phyloP scores from a whole-genome alignment of 2,329 filamentous ascomycete genomes.

The Sclerotinia sclerotiorum region DNA sequence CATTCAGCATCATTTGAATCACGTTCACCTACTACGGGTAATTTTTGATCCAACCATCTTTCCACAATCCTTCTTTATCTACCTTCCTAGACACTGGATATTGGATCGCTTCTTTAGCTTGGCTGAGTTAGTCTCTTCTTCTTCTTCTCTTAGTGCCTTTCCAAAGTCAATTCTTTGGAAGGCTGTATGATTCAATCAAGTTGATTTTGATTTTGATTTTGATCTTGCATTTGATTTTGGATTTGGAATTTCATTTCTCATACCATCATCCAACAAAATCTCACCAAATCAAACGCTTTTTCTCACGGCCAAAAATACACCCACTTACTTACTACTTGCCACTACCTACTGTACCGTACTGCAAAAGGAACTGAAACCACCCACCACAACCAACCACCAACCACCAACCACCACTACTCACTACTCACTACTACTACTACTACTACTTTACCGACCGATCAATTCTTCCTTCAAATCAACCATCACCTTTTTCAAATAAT shows the following conservation, averaged over 20 bases:
- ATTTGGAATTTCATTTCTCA: not conserved
- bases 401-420: too few species aligned
- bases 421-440: too few species aligned
- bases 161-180: not conserved
- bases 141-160: not conserved
- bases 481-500: not conserved
- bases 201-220: too few species aligned
- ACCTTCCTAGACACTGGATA: not conserved
- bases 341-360: too few species aligned
- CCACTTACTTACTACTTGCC: too few species aligned
- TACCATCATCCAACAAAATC: not conserved
- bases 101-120: constrained; percentile 8
- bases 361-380: too few species aligned
- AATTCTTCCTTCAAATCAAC: too few species aligned
- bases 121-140: not conserved
- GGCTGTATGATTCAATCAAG: not conserved
- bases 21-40: not conserved
- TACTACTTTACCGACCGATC: too few species aligned
- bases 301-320: too few species aligned
- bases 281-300: not conserved
- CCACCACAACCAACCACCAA: too few species aligned
- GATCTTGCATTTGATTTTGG: too few species aligned
- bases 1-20: not conserved
- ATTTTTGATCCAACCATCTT: not conserved
- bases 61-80: not conserved